phyloP scores from a whole-genome alignment of 1,284 basidiomycete genomes.

The Volvariella surrecta region DNA sequence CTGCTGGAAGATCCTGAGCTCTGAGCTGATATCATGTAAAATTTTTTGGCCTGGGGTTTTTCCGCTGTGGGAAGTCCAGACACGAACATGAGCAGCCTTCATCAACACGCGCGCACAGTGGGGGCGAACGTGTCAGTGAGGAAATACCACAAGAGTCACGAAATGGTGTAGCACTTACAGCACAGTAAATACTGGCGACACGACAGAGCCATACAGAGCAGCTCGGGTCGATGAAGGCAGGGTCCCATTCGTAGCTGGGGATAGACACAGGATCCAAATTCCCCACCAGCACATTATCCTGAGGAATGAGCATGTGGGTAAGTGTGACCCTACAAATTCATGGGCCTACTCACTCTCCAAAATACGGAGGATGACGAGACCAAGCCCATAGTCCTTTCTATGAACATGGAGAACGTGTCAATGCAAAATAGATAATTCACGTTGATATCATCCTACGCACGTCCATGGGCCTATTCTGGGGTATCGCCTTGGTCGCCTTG shows the following conservation, averaged over 20 bases:
- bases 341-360: conserved; percentile 52
- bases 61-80: conserved; percentile 69
- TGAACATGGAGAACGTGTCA: background rate
- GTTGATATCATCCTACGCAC: conserved; percentile 19
- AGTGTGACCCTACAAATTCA: background rate
- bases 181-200: conserved; percentile 59
- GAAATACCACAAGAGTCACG: background rate
- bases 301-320: too few relatives aligned
- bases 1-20: background rate
- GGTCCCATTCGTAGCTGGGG: conserved; percentile 42
- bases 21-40: conserved; percentile 42
- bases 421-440: background rate
- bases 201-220: conserved; percentile 52
- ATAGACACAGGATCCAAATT: conserved; percentile 56
- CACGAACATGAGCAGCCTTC: conserved; percentile 59
- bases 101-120: background rate
- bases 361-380: conserved; percentile 69
- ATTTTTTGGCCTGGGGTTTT: conserved; percentile 61
- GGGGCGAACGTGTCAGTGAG: conserved; percentile 1
- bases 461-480: conserved; percentile 42
- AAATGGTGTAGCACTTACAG: conserved; percentile 30
- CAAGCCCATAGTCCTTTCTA: conserved; percentile 49
- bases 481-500: conserved; percentile 44
- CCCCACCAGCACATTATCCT: conserved; percentile 72
- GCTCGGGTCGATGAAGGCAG: conserved; percentile 32